phyloP scores from a whole-genome alignment of 768 basidiomycete genomes.

The Boletus rubescentipes region DNA sequence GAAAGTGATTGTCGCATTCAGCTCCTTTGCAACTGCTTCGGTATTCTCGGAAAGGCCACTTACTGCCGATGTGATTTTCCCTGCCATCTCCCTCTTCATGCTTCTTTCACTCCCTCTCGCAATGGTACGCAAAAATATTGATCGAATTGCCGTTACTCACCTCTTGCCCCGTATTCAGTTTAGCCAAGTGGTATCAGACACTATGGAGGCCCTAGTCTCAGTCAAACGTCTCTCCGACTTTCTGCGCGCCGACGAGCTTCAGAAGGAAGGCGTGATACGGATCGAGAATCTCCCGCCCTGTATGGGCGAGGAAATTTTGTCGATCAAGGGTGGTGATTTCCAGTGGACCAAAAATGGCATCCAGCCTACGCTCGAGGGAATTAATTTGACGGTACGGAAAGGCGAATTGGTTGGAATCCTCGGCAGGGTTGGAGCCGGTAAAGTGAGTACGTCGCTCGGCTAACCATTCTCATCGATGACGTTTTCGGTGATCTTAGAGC shows the following conservation, averaged over 20 bases:
- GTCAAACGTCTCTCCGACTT: slow-evolving; percentile 76
- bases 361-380: slow-evolving; percentile 68
- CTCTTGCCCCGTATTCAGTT: slow-evolving; percentile 41
- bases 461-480: neutral
- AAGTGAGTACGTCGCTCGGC: slow-evolving; percentile 44
- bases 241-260: slow-evolving; percentile 76
- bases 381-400: slow-evolving; percentile 72
- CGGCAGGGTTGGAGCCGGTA: slow-evolving; percentile 90
- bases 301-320: slow-evolving; percentile 67
- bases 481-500: slow-evolving; percentile 40
- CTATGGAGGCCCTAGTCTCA: slow-evolving; percentile 86
- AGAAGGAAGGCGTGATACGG: slow-evolving; percentile 68
- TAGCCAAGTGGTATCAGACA: slow-evolving; percentile 69
- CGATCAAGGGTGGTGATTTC: slow-evolving; percentile 78
- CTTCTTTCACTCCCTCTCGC: slow-evolving; percentile 83
- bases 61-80: slow-evolving; percentile 92
- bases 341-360: slow-evolving; percentile 62
- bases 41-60: slow-evolving; percentile 61
- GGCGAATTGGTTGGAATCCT: slow-evolving; percentile 85
- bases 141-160: neutral
- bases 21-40: slow-evolving; percentile 77
- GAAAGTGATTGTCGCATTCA: slow-evolving; percentile 71
- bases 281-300: slow-evolving; percentile 42
- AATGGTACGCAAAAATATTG: slow-evolving; percentile 50
- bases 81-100: slow-evolving; percentile 90